These are phyloP conservation scores for Plasmodium billcollinsi DNA, from an alignment of 169 alveolate species.

Conservation along the genomic window DNA sequence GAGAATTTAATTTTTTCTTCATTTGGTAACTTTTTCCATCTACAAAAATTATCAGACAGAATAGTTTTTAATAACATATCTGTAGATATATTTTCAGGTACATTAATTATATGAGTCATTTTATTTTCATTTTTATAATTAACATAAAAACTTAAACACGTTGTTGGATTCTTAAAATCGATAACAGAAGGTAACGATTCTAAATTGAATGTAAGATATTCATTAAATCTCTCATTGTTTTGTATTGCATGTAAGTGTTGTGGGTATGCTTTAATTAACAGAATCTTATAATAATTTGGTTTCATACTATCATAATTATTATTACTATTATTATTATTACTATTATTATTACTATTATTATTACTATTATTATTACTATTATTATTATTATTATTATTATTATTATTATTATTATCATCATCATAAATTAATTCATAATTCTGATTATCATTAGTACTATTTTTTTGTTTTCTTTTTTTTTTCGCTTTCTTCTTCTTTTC, in stretches of 20 bases:
- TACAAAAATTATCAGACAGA: conserved; percentile 40
- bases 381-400: too few relatives aligned
- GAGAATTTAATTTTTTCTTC: conserved; percentile 65
- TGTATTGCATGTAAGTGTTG: conserved; percentile 25
- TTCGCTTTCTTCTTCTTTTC: background rate
- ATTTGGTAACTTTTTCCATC: conserved; percentile 57
- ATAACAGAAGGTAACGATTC: conserved; percentile 54
- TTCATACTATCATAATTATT: too few relatives aligned
- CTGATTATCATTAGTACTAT: too few relatives aligned
- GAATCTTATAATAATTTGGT: background rate
- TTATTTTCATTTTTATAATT: conserved; percentile 58
- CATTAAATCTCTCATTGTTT: conserved; percentile 32
- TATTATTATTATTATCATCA: too few relatives aligned
- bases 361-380: too few relatives aligned
- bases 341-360: too few relatives aligned
- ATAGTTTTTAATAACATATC: conserved; percentile 41
- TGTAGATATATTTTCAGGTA: conserved; percentile 56
- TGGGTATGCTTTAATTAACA: conserved; percentile 65
- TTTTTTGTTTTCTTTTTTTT: too few relatives aligned
- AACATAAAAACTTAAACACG: conserved; percentile 46
- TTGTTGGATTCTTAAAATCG: conserved; percentile 46
- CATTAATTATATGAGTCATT: conserved; percentile 56
- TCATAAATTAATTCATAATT: too few relatives aligned
- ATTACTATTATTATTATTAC: too few relatives aligned
- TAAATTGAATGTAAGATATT: conserved; percentile 18